Evolutionary conservation across 2,329 filamentous ascomycete species (phyloP).

Genomic region (Botrytis porri): DNA sequence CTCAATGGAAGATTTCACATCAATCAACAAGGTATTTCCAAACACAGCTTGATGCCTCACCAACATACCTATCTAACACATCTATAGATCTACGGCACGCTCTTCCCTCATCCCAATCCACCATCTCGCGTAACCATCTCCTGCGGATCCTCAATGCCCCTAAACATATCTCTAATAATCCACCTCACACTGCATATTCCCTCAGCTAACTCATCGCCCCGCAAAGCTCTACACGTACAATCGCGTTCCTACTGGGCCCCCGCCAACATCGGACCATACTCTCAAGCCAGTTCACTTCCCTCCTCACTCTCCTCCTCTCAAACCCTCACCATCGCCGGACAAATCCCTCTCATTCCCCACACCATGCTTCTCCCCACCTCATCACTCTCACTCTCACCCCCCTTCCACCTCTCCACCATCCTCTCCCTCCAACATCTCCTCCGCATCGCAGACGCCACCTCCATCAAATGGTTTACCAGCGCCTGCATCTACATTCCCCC

Average conservation of each 20-base stretch:
- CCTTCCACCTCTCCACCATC: conserved; percentile 56
- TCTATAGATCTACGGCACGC: conserved; percentile 60
- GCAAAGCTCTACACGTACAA: conserved; percentile 77
- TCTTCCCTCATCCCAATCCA: conserved; percentile 77
- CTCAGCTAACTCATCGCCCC: neutral
- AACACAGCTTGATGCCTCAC: neutral
- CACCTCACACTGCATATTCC: conserved; percentile 42
- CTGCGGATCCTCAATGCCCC: conserved; percentile 65
- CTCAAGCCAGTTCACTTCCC: conserved; percentile 70
- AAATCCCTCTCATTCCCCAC: conserved; percentile 82
- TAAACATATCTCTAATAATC: conserved; percentile 58
- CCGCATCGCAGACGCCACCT: conserved; percentile 71
- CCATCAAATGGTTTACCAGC: conserved; percentile 71
- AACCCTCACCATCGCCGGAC: conserved; percentile 72
- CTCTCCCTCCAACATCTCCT: conserved; percentile 86
- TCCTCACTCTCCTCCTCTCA: conserved; percentile 34
- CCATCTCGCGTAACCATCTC: conserved; percentile 82
- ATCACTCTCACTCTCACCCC: neutral
- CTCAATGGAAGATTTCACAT: conserved; percentile 74
- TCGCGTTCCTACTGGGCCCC: conserved; percentile 95
- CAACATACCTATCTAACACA: neutral
- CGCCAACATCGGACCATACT: conserved; percentile 96
- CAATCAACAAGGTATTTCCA: conserved; percentile 56
- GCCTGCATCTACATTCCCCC: conserved; percentile 70
- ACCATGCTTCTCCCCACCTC: conserved; percentile 62